Percentiles rank a stretch among this genome's conserved stretches.
phyloP scores from a whole-genome alignment of 2,329 filamentous ascomycete species.

The Fusarium papillatum region DNA sequence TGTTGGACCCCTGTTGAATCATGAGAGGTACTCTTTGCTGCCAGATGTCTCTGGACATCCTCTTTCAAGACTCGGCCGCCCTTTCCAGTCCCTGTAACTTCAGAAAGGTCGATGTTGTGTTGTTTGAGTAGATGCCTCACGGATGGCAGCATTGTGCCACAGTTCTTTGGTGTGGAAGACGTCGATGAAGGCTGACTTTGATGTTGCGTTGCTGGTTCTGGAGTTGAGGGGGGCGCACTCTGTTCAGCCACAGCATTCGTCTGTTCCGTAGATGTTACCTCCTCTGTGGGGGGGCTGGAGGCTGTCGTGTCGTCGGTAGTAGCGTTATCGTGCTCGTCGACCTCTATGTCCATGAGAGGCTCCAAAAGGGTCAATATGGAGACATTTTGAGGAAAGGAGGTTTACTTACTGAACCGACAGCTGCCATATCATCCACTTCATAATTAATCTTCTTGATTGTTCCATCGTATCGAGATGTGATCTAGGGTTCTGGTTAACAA shows the following conservation, averaged over 20 bases:
- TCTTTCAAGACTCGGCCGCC: constrained; percentile 14
- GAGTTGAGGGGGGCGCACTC: background rate
- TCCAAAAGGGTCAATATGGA: background rate
- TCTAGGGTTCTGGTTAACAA: background rate
- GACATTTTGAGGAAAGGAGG: background rate
- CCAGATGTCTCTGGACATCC: constrained; percentile 14
- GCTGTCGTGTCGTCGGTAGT: background rate
- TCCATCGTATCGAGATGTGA: constrained; percentile 20
- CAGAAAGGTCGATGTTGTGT: background rate
- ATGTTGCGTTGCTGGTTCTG: background rate
- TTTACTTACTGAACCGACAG: constrained; percentile 13
- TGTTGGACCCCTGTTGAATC: background rate
- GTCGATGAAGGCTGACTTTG: background rate
- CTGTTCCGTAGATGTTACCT: background rate
- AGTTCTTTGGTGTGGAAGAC: background rate
- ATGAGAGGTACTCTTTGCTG: background rate
- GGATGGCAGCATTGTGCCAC: background rate
- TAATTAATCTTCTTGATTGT: constrained; percentile 12
- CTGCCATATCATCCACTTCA: constrained; percentile 8
- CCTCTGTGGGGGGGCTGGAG: background rate
- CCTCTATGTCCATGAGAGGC: constrained; percentile 20
- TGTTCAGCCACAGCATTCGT: background rate
- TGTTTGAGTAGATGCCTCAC: constrained; percentile 15
- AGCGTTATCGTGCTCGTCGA: background rate
- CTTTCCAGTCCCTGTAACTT: constrained; percentile 9